Conservation (phyloP, 805 yeast species). For the Cyberlindnera maritima region DNA sequence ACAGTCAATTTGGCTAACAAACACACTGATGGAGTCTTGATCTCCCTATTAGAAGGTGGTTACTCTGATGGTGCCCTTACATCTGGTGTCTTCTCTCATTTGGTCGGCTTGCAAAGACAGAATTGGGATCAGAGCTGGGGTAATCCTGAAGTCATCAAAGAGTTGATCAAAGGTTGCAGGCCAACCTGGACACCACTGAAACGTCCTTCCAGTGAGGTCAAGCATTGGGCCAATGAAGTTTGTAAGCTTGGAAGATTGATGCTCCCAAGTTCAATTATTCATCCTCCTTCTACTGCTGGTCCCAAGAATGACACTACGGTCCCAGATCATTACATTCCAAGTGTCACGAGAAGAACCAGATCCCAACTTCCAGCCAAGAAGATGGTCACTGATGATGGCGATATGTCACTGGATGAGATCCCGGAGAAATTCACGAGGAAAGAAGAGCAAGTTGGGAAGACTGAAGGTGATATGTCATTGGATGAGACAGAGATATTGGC, state of each 20-base stretch:
- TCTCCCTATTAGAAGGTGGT: conserved; percentile 82
- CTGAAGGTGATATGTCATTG: conserved; percentile 10
- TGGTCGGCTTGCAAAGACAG: conserved; percentile 62
- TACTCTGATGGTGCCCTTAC: conserved; percentile 78
- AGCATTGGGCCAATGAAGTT: conserved; percentile 64
- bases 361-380: conserved; percentile 19
- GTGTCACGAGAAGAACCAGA: conserved; percentile 17
- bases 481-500: conserved; percentile 10
- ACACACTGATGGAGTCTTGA: conserved; percentile 56
- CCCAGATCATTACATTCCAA: conserved; percentile 8
- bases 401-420: conserved; percentile 18
- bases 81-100: conserved; percentile 77
- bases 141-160: conserved; percentile 56
- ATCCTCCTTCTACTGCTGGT: conserved; percentile 8
- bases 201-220: conserved; percentile 48
- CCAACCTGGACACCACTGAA: conserved; percentile 61
- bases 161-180: conserved; percentile 65
- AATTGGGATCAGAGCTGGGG: conserved; percentile 69
- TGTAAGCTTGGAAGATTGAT: conserved; percentile 58
- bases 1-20: conserved; percentile 65
- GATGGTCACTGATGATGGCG: conserved; percentile 18
- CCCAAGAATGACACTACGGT: not conserved
- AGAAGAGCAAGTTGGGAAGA: not conserved
- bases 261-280: conserved; percentile 43
- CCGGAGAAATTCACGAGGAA: conserved; percentile 1